phyloP scores from a whole-genome alignment of 306 rosid genomes.

The Nissolia schottii region DNA sequence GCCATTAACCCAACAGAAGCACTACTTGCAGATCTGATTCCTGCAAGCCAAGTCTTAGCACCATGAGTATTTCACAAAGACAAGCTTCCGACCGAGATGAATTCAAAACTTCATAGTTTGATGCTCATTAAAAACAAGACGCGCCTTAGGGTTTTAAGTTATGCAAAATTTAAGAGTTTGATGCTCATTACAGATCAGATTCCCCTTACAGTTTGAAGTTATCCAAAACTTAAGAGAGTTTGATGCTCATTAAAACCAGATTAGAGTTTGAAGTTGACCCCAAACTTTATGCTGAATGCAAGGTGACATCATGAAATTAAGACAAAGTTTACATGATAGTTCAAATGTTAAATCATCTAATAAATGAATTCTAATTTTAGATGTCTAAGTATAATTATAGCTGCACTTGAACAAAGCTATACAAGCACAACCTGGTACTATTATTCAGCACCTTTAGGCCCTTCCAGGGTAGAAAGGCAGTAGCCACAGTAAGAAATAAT shows the following conservation, averaged over 20 bases:
- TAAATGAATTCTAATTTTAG: slow-evolving; percentile 1
- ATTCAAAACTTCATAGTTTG: neutral
- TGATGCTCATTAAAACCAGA: neutral
- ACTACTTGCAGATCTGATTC: slow-evolving; percentile 33
- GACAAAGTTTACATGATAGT: neutral
- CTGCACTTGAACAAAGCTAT: neutral
- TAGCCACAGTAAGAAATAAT: neutral
- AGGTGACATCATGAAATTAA: neutral
- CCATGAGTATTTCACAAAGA: slow-evolving; percentile 6
- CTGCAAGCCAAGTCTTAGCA: slow-evolving; percentile 27
- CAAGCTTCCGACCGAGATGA: slow-evolving; percentile 7
- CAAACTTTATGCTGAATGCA: neutral
- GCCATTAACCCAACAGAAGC: slow-evolving; percentile 18
- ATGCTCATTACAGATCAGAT: neutral
- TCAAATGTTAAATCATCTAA: neutral
- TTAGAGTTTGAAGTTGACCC: slow-evolving; percentile 1
- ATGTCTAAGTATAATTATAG: neutral
- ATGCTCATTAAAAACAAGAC: neutral
- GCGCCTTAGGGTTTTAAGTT: neutral
- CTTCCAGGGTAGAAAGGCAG: neutral
- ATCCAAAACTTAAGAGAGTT: neutral
- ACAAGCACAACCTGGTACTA: neutral
- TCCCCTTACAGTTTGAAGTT: neutral
- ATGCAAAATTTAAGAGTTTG: neutral
- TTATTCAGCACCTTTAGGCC: neutral